Evolutionary conservation across 202 grass and related monocot species (phyloP), one percentile per base, ranked within the genome.

Genomic region (Eragrostis tef): DNA sequence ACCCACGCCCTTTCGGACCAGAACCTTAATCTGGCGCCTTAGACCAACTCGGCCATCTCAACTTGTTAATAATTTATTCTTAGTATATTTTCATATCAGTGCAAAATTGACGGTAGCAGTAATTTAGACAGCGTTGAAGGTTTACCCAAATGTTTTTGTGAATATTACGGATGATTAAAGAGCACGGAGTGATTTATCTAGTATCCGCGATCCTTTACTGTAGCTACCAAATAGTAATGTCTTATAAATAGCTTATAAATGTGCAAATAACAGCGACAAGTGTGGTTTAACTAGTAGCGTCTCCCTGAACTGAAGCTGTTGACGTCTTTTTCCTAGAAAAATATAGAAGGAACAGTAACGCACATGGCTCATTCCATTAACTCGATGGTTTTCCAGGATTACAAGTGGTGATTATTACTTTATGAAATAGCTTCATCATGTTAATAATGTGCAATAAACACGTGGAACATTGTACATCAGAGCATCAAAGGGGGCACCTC

Each of bases 31-130:
- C 88, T 91, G 76, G 79, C 86, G 86, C 88, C 91, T 91, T 85
- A 90, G 88, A 90, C 86, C 91, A 94, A 90, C 91, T 94, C 91
- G 83, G 91, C 79, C 88, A 88, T 88, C 87, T 85, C 86, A 89
- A 64, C 31, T 7, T 63, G 11, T 39, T 31, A 31, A 31, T 31
- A 31, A n/a, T n/a, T n/a, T n/a, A n/a, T n/a, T n/a, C n/a, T n/a
- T n/a, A n/a, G n/a, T n/a, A n/a, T n/a, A n/a, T n/a, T n/a, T n/a
- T n/a, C n/a, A n/a, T n/a, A n/a, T n/a, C n/a, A n/a, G n/a, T n/a
- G n/a, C n/a, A 45, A 9, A 7, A 45, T 45, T 45, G 43, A n/a
- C 29, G 2, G 2, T 31, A 31, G 29, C 29, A 31, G 29, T 31
- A 31, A 9, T 45, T 51, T 2, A 16, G 48, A 51, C 48, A 51